Percentiles rank a stretch among this genome's conserved stretches.
Evolutionary conservation across 2,329 filamentous ascomycete species (phyloP).

Genomic region (Mycocentrospora acerina): DNA sequence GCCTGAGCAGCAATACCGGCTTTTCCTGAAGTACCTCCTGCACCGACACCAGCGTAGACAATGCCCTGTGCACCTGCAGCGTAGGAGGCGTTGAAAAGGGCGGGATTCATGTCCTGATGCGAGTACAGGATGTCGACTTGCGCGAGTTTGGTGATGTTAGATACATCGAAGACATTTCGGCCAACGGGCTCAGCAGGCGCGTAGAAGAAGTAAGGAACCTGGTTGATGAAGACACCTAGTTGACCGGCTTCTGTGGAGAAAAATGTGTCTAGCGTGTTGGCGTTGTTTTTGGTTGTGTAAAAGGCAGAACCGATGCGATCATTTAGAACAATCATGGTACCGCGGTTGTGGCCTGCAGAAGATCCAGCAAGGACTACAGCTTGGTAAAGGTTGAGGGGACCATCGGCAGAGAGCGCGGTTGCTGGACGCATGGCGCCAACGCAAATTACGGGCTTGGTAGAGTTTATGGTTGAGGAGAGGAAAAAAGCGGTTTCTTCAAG

Average conservation of each 20-base stretch:
- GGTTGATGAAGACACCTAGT: conserved; percentile 60
- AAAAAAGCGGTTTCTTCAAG: conserved; percentile 67
- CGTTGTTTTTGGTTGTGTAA: conserved; percentile 63
- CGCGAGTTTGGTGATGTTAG: conserved; percentile 52
- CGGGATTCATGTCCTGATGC: conserved; percentile 55
- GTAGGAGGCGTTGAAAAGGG: conserved; percentile 53
- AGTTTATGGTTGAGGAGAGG: conserved; percentile 59
- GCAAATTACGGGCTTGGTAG: conserved; percentile 60
- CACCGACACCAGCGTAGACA: conserved; percentile 58
- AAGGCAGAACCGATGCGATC: conserved; percentile 61
- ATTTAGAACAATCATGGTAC: conserved; percentile 62
- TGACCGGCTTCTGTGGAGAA: conserved; percentile 56
- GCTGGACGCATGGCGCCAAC: conserved; percentile 66
- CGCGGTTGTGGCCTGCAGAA: conserved; percentile 51
- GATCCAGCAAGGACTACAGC: conserved; percentile 59
- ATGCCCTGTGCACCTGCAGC: conserved; percentile 55
- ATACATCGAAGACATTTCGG: conserved; percentile 46
- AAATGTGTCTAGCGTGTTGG: conserved; percentile 65
- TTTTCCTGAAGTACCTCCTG: conserved; percentile 48
- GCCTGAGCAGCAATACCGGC: conserved; percentile 43
- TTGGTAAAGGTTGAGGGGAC: conserved; percentile 63
- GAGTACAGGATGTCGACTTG: conserved; percentile 60
- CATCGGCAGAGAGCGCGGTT: conserved; percentile 63
- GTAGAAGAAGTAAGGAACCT: conserved; percentile 63
- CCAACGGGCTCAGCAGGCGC: conserved; percentile 48